A percentile compares a stretch with the other conserved stretches of the same genome.
Conservation (phyloP, 2,329 filamentous ascomycete genomes). For the Trichoderma brevicompactum region DNA sequence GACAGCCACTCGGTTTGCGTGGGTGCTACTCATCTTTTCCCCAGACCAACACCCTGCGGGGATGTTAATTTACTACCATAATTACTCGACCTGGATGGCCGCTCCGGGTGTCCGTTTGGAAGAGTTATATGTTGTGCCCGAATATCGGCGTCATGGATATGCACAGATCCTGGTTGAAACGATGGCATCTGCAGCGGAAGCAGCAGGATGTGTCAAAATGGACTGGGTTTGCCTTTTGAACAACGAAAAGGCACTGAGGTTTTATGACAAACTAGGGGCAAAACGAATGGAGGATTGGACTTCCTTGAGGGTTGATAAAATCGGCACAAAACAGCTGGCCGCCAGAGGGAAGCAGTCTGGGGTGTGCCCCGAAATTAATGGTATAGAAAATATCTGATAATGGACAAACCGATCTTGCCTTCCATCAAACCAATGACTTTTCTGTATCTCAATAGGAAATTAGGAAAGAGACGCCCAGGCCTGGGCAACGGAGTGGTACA, state of each 20-base stretch:
- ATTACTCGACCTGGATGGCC: constrained; percentile 12
- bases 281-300: constrained; percentile 2
- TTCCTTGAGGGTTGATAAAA: background rate
- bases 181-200: constrained; percentile 13
- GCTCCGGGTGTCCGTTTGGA: constrained; percentile 8
- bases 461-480: too few species aligned
- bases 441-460: background rate
- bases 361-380: background rate
- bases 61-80: background rate
- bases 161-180: constrained; percentile 1
- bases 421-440: background rate
- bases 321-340: background rate
- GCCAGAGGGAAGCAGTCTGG: background rate
- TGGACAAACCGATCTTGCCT: background rate
- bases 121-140: constrained; percentile 5
- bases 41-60: background rate
- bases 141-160: constrained; percentile 10
- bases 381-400: background rate
- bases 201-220: constrained; percentile 6
- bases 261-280: constrained; percentile 5
- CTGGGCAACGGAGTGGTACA: background rate
- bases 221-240: constrained; percentile 8
- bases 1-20: background rate
- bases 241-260: background rate
- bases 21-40: constrained; percentile 10